Percentiles rank a stretch among this genome's conserved stretches.
Conservation (phyloP, 2,329 filamentous ascomycete species). For the Colletotrichum spaethianum region DNA sequence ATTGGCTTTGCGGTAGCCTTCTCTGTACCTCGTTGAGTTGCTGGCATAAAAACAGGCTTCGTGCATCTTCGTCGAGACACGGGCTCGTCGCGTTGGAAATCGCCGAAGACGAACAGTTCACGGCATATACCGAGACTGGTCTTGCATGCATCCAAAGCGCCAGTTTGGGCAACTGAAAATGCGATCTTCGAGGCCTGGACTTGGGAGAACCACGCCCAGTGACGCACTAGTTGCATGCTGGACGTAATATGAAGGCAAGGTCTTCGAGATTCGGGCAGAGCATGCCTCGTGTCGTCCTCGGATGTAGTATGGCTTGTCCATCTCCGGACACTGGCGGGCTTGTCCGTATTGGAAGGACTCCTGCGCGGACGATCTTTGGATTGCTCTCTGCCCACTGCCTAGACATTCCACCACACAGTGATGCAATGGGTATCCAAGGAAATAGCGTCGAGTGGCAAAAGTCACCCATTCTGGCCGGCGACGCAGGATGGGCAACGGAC, state of each 20-base stretch:
- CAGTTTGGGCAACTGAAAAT: slow-evolving; percentile 34
- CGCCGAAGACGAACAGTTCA: not conserved
- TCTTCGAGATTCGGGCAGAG: slow-evolving; percentile 12
- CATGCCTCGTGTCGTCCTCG: slow-evolving; percentile 14
- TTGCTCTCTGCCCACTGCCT: slow-evolving; percentile 7
- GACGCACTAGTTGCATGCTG: slow-evolving; percentile 32
- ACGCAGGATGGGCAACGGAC: slow-evolving; percentile 11
- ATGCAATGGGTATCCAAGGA: slow-evolving; percentile 4
- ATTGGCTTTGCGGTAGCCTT: not conserved
- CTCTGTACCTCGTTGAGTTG: not conserved
- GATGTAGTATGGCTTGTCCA: slow-evolving; percentile 27
- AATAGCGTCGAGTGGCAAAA: slow-evolving; percentile 26
- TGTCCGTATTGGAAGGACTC: slow-evolving; percentile 18
- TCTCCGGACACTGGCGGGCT: slow-evolving; percentile 21
- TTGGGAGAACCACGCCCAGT: slow-evolving; percentile 31
- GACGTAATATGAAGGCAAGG: slow-evolving; percentile 10
- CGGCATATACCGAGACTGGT: slow-evolving; percentile 8
- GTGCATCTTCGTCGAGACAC: slow-evolving; percentile 9
- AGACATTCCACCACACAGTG: slow-evolving; percentile 17
- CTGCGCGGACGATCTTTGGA: slow-evolving; percentile 16
- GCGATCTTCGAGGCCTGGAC: slow-evolving; percentile 14
- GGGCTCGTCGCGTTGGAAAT: not conserved
- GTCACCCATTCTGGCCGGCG: slow-evolving; percentile 13
- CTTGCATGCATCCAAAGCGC: slow-evolving; percentile 35
- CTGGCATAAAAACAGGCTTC: not conserved